A percentile compares a stretch with the other conserved stretches of the same genome.
Conservation (phyloP, 1,139 yeast species). For the Kluyveromyces sp. region DNA sequence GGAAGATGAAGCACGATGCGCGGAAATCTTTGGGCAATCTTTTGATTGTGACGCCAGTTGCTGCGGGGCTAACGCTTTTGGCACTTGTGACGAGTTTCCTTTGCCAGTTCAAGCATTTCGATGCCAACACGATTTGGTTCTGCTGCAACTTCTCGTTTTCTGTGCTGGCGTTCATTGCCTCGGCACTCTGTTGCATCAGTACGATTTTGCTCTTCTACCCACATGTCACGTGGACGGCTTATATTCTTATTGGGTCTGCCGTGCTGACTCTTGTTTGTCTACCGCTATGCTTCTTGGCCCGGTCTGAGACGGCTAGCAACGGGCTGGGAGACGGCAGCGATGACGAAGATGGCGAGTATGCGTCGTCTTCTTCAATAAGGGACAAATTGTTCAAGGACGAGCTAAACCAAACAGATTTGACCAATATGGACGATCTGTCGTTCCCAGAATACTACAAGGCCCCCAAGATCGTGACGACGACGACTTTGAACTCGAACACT, state of each 20-base stretch:
- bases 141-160: constrained; percentile 31
- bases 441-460: constrained; percentile 10
- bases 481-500: constrained; percentile 9
- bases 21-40: constrained; percentile 62
- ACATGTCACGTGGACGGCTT: constrained; percentile 56
- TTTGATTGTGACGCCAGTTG: constrained; percentile 72
- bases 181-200: constrained; percentile 48
- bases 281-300: constrained; percentile 31
- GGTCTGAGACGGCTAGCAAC: constrained; percentile 23
- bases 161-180: constrained; percentile 42
- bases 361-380: constrained; percentile 2
- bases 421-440: background rate
- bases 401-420: constrained; percentile 3
- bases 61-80: constrained; percentile 53
- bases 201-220: constrained; percentile 55
- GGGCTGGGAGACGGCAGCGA: constrained; percentile 29
- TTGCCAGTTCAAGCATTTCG: constrained; percentile 28
- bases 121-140: constrained; percentile 31
- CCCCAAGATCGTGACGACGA: constrained; percentile 7
- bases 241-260: constrained; percentile 63
- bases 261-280: constrained; percentile 45
- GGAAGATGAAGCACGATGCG: constrained; percentile 47
- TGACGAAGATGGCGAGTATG: constrained; percentile 15
- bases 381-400: constrained; percentile 4
- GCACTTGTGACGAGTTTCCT: constrained; percentile 39